Conservation (phyloP, 75 land plant species). For the Sequoia sempervirens region DNA sequence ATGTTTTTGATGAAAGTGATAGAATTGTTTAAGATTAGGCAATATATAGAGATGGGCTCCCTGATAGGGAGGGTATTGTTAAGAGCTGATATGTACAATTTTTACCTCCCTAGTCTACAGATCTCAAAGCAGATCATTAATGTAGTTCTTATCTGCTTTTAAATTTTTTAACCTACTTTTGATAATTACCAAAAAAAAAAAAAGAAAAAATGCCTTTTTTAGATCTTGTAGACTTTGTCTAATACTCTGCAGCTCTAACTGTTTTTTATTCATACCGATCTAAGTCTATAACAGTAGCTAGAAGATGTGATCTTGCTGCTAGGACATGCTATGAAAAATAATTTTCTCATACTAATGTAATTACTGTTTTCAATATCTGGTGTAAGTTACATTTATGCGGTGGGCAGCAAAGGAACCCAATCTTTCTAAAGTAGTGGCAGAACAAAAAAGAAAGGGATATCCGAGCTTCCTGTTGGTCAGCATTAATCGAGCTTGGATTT, state of each 20-base stretch:
- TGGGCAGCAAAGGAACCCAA: neutral
- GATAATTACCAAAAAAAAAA: neutral
- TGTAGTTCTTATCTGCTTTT: neutral
- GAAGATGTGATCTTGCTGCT: neutral
- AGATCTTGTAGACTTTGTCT: neutral
- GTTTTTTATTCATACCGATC: neutral
- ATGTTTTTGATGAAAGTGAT: neutral
- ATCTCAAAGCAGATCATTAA: neutral
- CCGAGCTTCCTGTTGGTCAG: neutral
- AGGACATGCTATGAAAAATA: neutral
- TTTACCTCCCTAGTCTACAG: neutral
- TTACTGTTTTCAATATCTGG: neutral
- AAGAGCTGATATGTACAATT: neutral
- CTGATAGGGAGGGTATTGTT: neutral
- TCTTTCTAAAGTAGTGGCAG: neutral
- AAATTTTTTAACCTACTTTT: neutral
- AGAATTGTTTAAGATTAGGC: neutral
- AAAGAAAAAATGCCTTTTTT: neutral
- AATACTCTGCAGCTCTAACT: neutral
- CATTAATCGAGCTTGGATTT: neutral
- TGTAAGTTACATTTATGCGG: neutral
- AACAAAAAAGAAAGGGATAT: neutral
- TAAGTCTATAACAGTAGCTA: neutral
- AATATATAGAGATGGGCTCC: neutral
- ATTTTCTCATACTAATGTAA: neutral